These are phyloP conservation scores for Diutina siamensis DNA, from an alignment of 1,139 yeast genomes.

Conservation along the genomic window DNA sequence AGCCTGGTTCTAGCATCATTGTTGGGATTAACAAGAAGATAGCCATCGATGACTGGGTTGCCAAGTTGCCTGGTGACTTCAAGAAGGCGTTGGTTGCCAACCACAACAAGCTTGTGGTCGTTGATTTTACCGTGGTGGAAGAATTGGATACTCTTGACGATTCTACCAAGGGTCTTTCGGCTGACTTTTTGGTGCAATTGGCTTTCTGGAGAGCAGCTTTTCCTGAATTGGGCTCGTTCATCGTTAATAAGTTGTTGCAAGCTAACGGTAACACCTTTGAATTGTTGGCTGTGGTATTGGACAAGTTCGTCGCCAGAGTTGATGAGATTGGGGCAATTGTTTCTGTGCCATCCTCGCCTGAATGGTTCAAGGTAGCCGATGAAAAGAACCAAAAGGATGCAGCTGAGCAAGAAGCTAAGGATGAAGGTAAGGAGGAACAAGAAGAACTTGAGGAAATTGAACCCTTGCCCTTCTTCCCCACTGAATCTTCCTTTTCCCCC, in stretches of 20 bases:
- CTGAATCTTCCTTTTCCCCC: constrained; percentile 49
- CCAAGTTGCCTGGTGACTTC: constrained; percentile 39
- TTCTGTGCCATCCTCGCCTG: constrained; percentile 30
- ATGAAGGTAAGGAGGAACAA: constrained; percentile 9
- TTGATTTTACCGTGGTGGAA: constrained; percentile 53
- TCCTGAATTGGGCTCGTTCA: constrained; percentile 51
- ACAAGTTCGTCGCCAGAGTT: constrained; percentile 48
- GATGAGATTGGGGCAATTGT: constrained; percentile 37
- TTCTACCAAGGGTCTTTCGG: constrained; percentile 68
- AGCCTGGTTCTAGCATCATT: constrained; percentile 45
- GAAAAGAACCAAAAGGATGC: constrained; percentile 13
- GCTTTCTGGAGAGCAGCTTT: constrained; percentile 69
- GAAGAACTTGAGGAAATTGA: constrained; percentile 15
- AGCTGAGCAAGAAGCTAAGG: constrained; percentile 12
- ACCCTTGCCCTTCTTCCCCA: constrained; percentile 39
- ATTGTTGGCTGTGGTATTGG: constrained; percentile 71
- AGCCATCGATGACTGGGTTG: constrained; percentile 26
- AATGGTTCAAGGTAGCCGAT: constrained; percentile 23
- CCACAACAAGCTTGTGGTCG: constrained; percentile 36
- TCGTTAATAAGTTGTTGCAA: constrained; percentile 70
- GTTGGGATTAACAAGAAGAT: constrained; percentile 31
- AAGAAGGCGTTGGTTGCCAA: constrained; percentile 45
- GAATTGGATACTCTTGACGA: constrained; percentile 33
- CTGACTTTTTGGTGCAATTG: constrained; percentile 63
- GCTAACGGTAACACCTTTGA: constrained; percentile 79